Base-by-base conservation (phyloP, 106 monocot genomes). In the Dendrobium chrysotoxum region DNA sequence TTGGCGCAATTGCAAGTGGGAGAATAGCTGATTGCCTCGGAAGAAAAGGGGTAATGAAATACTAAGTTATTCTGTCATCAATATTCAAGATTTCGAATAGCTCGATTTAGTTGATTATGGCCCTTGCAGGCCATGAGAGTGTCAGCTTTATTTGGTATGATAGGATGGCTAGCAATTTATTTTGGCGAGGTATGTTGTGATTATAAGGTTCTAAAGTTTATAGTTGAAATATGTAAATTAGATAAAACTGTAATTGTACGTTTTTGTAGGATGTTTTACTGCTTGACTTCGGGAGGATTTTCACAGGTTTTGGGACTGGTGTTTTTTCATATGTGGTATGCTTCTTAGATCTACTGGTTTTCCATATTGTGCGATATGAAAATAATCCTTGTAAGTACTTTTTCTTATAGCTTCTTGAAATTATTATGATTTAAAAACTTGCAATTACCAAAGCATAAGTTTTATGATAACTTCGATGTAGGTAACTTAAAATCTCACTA, bases 321-420 rank as follows among this genome's bases (percentile, higher is more conserved):
- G 75, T 89, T 68, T 46, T 89, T 79, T 89, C 89, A n/a, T 89
- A 89, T 86, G 86, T 89, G 86, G 89, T 86, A 84, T 47, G 78
- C 15, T 72, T 40, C 7, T 18, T 39, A 39, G 50, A 46, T 58
- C 12, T 68, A n/a, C 72, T 28, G 50, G 0, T 28, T 76, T 72
- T 30, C 3, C 13, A 23, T 26, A 20, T 46, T 54, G 1, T 28
- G 58, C 28, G 44, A 44, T 66, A 39, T 21, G 30, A 53, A 17
- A 57, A 57, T 20, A n/a, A n/a, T 57, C 57, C n/a, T 57, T 7
- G 44, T 6, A 50, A 50, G 11, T 50, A 50, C 13, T 50, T 46
- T 46, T 50, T 50, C 13, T 50, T 50, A 15, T 50, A 50, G 13
- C 50, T 50, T 50, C 13, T 50, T 50, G 50, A 11, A 50, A 50